Evolutionary conservation across 2,329 filamentous ascomycete genomes (phyloP).

Genomic region (Penicillium vulpinum): DNA sequence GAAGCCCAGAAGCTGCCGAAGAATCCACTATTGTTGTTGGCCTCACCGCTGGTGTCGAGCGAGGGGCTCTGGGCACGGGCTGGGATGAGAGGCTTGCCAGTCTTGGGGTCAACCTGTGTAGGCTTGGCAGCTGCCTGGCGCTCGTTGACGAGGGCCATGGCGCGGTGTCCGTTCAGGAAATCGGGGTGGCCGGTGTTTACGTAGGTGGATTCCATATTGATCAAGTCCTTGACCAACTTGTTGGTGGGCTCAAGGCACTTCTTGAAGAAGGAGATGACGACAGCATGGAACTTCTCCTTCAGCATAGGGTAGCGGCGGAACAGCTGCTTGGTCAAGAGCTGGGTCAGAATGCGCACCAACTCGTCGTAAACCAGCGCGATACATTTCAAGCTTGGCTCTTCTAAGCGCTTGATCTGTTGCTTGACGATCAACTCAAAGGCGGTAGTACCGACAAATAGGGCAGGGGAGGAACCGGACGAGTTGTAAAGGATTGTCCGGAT

Average conservation of each 20-base stretch:
- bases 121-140: slow-evolving; percentile 77
- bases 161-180: slow-evolving; percentile 91
- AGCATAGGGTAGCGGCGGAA: slow-evolving; percentile 91
- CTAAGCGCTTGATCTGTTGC: slow-evolving; percentile 93
- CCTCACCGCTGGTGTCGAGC: slow-evolving; percentile 57
- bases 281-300: slow-evolving; percentile 94
- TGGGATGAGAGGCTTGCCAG: slow-evolving; percentile 91
- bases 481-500: slow-evolving; percentile 98
- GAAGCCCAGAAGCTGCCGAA: slow-evolving; percentile 98
- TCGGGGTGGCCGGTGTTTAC: slow-evolving; percentile 98
- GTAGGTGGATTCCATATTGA: slow-evolving; percentile 94
- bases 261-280: slow-evolving; percentile 95
- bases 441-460: slow-evolving; percentile 93
- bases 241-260: slow-evolving; percentile 98
- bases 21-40: slow-evolving; percentile 71
- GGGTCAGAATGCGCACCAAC: slow-evolving; percentile 88
- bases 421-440: slow-evolving; percentile 99
- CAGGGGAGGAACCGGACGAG: slow-evolving; percentile 96
- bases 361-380: slow-evolving; percentile 97
- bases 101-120: slow-evolving; percentile 96
- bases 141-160: slow-evolving; percentile 98
- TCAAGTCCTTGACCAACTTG: slow-evolving; percentile 90
- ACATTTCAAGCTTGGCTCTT: slow-evolving; percentile 96
- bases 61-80: slow-evolving; percentile 75
- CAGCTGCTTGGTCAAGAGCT: slow-evolving; percentile 82